Percentiles rank a stretch among this genome's conserved stretches.
phyloP scores from a whole-genome alignment of 371 early-diverging fungal species.

The Dichotomocladium elegans region DNA sequence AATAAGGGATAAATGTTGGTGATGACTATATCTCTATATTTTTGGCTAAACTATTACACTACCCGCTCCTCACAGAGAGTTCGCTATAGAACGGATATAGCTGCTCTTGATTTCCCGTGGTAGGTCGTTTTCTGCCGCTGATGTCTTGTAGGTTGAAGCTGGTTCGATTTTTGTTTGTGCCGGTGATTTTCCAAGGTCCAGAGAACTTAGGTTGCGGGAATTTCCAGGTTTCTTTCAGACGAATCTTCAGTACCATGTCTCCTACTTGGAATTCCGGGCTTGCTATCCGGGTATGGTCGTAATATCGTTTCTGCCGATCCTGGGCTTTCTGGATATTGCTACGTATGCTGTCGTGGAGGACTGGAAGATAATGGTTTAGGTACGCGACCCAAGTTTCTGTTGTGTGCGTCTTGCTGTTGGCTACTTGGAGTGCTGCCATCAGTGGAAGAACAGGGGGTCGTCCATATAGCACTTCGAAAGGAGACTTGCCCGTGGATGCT shows the following conservation, averaged over 20 bases:
- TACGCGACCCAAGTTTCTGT: constrained; percentile 9
- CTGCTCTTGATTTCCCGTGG: background rate
- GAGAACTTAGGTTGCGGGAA: constrained; percentile 3
- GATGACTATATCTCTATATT: no score
- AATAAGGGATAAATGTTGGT: no score
- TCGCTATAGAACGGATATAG: background rate
- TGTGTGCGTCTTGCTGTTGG: background rate
- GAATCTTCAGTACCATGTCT: background rate
- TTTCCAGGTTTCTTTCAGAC: background rate
- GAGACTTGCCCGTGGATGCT: constrained; percentile 6
- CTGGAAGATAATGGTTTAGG: constrained; percentile 13
- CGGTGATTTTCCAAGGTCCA: background rate
- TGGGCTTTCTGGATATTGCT: constrained; percentile 10
- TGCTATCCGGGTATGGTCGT: background rate
- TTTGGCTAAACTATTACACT: no score
- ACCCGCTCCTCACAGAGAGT: no score
- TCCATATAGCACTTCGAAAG: constrained; percentile 15
- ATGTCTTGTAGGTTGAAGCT: background rate
- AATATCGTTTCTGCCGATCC: constrained; percentile 10
- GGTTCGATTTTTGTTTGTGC: background rate
- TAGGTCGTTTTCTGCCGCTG: background rate
- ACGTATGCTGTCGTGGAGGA: background rate
- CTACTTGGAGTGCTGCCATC: background rate
- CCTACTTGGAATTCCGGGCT: background rate
- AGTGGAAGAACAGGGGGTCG: constrained; percentile 2